Base-by-base conservation (phyloP, 2,329 filamentous ascomycete species). In the Atkinsonella texensis region DNA sequence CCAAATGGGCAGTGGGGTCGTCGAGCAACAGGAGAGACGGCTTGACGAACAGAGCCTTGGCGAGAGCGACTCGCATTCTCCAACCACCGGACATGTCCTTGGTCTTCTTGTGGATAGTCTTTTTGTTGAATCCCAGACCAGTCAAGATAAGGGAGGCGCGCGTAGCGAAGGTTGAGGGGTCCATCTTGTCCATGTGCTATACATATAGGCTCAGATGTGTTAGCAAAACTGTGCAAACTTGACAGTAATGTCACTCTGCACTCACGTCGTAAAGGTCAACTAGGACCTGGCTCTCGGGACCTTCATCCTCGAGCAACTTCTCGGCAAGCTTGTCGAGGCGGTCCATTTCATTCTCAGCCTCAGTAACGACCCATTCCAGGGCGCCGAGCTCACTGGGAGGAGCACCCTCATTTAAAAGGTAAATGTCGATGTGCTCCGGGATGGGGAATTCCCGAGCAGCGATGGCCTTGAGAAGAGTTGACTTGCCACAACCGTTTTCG, bases 1-100 rank as follows among this genome's bases (percentile, higher is more conserved):
- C 93, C 82, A 98, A 87, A 82, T 98, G 93, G 65, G 93, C 93
- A 58, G 93, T 98, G 43, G 93, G 93, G 76, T 98, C 93, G 68
- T 98, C 93, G 63, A 98, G 89, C 59, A 98, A 80, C 48, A 98
- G 83, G 53, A 98, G 79, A 17, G 89, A 93, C 38, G 94, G 93
- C 80, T 94, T 95, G 74, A 98, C 91, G 76, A 98, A 98, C 50
- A 98, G 84, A 53, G 93, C 93, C 79, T 97, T 96, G 68, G 80
- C 93, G 55, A 98, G 84, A 53, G 93, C 93, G 54, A 98, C 93
- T 80, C 94, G 89, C 93, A 98, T 98, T 78, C 91, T 84, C 93
- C 93, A 98, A 63, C 93, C 93, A 88, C 93, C 93, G 59, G 93
- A 98, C 94, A 98, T 98, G 70, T 98, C 94, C 81, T 97, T 98